A percentile compares a stretch with the other conserved stretches of the same genome.
Conservation (phyloP, 2,329 filamentous ascomycete genomes). For the Exutisphaerella laricina region DNA sequence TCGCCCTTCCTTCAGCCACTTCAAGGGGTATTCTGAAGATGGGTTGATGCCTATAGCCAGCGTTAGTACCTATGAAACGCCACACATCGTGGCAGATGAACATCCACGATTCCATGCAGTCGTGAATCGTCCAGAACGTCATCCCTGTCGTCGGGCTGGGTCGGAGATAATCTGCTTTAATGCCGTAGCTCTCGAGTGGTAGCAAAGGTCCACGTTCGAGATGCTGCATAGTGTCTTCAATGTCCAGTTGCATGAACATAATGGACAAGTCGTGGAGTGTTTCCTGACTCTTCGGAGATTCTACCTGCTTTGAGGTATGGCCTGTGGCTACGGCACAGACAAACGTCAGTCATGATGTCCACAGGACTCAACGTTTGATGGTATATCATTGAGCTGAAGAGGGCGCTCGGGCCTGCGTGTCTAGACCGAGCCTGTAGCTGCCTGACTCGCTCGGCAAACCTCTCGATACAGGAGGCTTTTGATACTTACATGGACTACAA, state of each 20-base stretch:
- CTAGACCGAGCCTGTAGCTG: too few relatives aligned
- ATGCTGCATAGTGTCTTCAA: not conserved
- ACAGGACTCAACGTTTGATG: too few relatives aligned
- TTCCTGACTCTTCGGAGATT: not conserved
- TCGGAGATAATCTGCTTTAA: not conserved
- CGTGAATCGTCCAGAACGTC: not conserved
- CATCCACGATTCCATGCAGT: conserved; percentile 2
- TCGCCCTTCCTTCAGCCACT: not conserved
- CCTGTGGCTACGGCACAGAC: too few relatives aligned
- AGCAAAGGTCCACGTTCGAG: not conserved
- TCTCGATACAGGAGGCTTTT: too few relatives aligned
- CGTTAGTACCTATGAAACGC: conserved; percentile 1
- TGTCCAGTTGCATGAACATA: not conserved
- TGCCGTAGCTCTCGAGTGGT: conserved; percentile 1
- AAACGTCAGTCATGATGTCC: too few relatives aligned
- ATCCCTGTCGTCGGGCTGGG: not conserved
- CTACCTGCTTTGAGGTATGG: too few relatives aligned
- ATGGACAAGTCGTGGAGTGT: not conserved
- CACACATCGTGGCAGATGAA: conserved; percentile 3
- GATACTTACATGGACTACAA: not conserved
- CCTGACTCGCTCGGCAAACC: too few relatives aligned
- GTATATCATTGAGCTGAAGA: too few relatives aligned
- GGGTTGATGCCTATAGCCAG: not conserved
- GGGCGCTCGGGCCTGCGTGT: too few relatives aligned
- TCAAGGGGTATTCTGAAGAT: not conserved